Conservation (phyloP, 495 filamentous ascomycete genomes). For the Umbilicaria muhlenbergii region DNA sequence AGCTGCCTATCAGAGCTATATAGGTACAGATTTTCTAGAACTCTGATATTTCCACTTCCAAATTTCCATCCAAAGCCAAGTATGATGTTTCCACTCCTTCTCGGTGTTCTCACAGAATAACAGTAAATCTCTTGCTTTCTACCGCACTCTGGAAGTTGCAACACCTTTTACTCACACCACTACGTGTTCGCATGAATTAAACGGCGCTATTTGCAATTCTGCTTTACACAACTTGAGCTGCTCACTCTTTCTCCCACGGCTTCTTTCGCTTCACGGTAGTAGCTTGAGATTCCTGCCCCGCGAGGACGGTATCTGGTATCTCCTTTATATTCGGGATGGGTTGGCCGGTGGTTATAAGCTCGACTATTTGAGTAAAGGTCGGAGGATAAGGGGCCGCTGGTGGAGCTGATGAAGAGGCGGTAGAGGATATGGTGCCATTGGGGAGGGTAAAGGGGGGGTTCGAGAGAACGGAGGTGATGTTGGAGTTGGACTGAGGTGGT, state of each 20-base stretch:
- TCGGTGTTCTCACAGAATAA: too few species aligned
- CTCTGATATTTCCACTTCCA: too few species aligned
- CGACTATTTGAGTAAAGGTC: slow-evolving; percentile 78
- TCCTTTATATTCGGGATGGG: slow-evolving; percentile 80
- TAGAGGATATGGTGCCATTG: neutral
- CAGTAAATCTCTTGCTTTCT: too few species aligned
- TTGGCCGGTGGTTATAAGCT: slow-evolving; percentile 69
- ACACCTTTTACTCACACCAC: too few species aligned
- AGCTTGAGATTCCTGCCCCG: slow-evolving; percentile 41
- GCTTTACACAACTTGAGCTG: neutral
- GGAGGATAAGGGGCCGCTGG: slow-evolving; percentile 50
- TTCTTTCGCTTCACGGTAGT: slow-evolving; percentile 44
- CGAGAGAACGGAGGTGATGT: neutral
- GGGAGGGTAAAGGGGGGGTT: neutral
- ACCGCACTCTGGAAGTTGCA: too few species aligned
- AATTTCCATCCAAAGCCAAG: too few species aligned
- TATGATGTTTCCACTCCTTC: too few species aligned
- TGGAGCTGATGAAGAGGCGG: neutral
- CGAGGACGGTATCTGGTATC: slow-evolving; percentile 69
- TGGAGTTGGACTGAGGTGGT: neutral
- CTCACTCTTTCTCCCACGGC: slow-evolving; percentile 57
- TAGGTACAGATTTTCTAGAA: too few species aligned
- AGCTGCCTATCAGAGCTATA: too few species aligned
- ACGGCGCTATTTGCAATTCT: too few species aligned
- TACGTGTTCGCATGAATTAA: too few species aligned